A percentile compares a stretch with the other conserved stretches of the same genome.
Evolutionary conservation across 2,329 filamentous ascomycete genomes (phyloP).

Genomic region (Colletotrichum phormii): DNA sequence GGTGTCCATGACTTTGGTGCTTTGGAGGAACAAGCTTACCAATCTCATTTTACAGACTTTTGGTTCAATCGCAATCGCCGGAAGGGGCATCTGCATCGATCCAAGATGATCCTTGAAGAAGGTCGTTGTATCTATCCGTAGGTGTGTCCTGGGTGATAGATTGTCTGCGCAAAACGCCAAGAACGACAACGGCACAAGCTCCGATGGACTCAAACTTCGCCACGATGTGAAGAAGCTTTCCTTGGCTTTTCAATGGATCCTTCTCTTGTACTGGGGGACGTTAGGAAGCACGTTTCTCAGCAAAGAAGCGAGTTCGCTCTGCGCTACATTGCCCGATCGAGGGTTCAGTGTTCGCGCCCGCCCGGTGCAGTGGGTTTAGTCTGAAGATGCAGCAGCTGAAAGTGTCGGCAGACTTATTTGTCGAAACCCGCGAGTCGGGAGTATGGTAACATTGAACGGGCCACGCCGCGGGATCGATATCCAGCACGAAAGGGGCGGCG

Average conservation of each 20-base stretch:
- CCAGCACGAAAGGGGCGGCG: no score
- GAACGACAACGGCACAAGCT: constrained; percentile 1
- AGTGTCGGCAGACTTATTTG: no score
- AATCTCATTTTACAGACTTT: constrained; percentile 18
- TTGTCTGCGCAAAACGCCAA: constrained; percentile 1
- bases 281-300: not conserved
- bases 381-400: no score
- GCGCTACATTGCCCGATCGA: no score
- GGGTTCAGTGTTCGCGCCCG: no score
- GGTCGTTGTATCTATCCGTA: no score
- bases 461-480: no score
- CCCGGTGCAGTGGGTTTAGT: no score
- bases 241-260: not conserved
- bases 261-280: not conserved
- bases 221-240: constrained; percentile 27
- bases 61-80: not conserved
- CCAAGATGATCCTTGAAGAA: constrained; percentile 8
- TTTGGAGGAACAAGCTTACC: not conserved
- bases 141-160: no score
- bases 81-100: not conserved
- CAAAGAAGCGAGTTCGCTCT: not conserved
- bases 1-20: not conserved
- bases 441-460: no score
- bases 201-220: not conserved
- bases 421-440: not conserved